Evolutionary conservation across 441 rosid species (phyloP).

Genomic region (Bruguiera hainesii): DNA sequence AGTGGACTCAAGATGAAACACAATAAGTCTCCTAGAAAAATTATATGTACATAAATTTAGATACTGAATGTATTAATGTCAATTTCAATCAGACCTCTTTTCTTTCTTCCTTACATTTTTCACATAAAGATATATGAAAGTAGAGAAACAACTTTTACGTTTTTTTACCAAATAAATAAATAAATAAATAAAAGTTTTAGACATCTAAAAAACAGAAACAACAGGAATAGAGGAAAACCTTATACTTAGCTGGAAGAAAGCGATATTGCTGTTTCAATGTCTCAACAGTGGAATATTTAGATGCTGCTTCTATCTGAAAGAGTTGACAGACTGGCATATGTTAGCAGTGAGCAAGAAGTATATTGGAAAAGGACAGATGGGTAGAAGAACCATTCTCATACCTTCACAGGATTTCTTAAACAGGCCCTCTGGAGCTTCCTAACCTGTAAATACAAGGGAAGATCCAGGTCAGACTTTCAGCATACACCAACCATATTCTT

Average conservation of each 20-base stretch:
- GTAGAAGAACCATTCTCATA: constrained; percentile 20
- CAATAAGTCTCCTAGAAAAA: background rate
- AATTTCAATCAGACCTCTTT: background rate
- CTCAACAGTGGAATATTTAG: constrained; percentile 91
- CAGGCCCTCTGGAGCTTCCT: constrained; percentile 92
- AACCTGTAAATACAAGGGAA: constrained; percentile 48
- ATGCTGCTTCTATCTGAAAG: constrained; percentile 82
- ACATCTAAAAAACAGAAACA: background rate
- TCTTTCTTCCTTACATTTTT: background rate
- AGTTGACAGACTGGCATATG: constrained; percentile 9
- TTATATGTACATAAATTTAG: no score
- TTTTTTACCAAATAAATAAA: no score
- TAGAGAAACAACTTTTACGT: no score
- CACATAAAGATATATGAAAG: background rate
- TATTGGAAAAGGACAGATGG: background rate
- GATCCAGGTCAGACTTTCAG: constrained; percentile 18
- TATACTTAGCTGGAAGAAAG: constrained; percentile 76
- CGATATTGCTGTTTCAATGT: constrained; percentile 79
- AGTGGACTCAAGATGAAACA: background rate
- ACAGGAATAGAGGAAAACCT: constrained; percentile 40
- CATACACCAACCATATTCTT: constrained; percentile 5
- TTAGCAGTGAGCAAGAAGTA: constrained; percentile 9
- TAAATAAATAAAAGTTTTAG: no score
- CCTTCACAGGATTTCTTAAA: constrained; percentile 91
- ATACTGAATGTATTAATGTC: background rate